Conservation (phyloP, 2,329 filamentous ascomycete species). For the Sporothrix sp. region DNA sequence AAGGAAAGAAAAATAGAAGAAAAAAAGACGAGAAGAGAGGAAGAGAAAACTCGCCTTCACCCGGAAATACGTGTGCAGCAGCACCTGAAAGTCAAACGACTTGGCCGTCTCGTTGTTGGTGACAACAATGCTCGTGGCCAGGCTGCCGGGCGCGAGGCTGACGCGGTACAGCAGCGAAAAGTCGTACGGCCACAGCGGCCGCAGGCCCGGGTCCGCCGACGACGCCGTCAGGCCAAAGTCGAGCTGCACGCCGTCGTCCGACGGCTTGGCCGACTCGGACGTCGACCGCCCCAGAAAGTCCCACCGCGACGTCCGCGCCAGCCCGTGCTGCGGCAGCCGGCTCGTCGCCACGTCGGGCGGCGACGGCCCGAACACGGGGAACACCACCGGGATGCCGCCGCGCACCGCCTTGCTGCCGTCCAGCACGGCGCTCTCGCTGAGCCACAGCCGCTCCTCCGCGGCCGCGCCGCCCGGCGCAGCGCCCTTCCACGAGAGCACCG, state of each 20-base stretch:
- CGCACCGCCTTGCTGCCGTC: conserved; percentile 85
- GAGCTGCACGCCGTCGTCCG: conserved; percentile 64
- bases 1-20: neutral
- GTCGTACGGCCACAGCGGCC: conserved; percentile 69
- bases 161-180: conserved; percentile 93
- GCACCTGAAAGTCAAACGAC: conserved; percentile 81
- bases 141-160: conserved; percentile 61
- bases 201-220: conserved; percentile 58
- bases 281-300: conserved; percentile 86
- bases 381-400: conserved; percentile 86
- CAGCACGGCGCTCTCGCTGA: conserved; percentile 69
- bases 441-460: conserved; percentile 71
- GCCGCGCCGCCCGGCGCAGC: conserved; percentile 38
- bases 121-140: conserved; percentile 76
- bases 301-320: conserved; percentile 83
- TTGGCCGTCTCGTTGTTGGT: conserved; percentile 83
- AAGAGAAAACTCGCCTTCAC: conserved; percentile 52
- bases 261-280: conserved; percentile 42
- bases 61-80: conserved; percentile 84
- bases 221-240: conserved; percentile 82
- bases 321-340: conserved; percentile 82
- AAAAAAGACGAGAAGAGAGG: neutral
- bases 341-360: conserved; percentile 62
- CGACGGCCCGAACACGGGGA: conserved; percentile 86
- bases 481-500: conserved; percentile 88